Evolutionary conservation across 1,284 basidiomycete species (phyloP).

Genomic region (Rhodotorula sp.): DNA sequence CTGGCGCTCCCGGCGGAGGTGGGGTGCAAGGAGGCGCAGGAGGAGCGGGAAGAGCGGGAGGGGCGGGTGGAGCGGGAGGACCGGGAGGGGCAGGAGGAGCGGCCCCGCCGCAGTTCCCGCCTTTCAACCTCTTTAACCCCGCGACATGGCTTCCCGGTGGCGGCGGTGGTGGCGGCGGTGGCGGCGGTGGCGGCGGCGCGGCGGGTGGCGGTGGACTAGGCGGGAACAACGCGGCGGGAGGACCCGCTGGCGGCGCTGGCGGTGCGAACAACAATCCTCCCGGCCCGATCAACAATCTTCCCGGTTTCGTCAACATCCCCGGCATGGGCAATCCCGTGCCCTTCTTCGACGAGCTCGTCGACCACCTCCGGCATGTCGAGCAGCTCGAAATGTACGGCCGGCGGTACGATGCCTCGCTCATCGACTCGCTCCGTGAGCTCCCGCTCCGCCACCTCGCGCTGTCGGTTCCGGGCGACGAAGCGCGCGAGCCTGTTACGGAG

Average conservation of each 20-base stretch:
- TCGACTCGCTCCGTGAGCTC: background rate
- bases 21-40: no score
- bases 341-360: slow-evolving; percentile 22
- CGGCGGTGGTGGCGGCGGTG: no score
- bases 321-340: background rate
- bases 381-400: slow-evolving; percentile 28
- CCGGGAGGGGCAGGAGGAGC: no score
- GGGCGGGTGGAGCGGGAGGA: no score
- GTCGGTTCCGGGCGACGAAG: slow-evolving; percentile 12
- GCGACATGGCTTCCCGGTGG: background rate
- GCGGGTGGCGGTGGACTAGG: background rate
- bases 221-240: background rate
- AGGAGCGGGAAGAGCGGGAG: no score
- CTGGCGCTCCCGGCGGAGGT: no score
- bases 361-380: slow-evolving; percentile 7
- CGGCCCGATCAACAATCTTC: background rate
- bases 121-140: background rate
- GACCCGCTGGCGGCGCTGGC: background rate
- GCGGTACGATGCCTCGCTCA: background rate
- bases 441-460: slow-evolving; percentile 15
- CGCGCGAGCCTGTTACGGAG: background rate
- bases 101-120: no score
- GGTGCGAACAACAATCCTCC: background rate
- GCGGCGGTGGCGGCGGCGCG: background rate
- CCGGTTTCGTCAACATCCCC: background rate